Evolutionary conservation across 139 green algal genomes (phyloP), one percentile per base, ranked within the genome.

Genomic region (Haematococcus lacustris): DNA sequence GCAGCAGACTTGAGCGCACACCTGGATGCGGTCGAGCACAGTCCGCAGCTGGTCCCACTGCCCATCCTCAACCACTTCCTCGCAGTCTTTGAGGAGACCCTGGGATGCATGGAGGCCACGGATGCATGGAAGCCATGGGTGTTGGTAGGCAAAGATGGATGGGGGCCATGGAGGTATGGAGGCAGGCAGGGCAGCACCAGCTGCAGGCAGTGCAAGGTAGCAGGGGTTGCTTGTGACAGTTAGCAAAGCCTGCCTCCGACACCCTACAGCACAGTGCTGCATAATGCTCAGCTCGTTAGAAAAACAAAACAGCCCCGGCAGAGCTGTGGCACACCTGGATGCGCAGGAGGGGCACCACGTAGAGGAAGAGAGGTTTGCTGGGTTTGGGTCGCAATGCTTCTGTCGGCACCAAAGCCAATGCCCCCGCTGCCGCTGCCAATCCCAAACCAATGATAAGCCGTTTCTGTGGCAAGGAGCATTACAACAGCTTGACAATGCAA

Each of bases 381-480:
- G 89, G 89, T 43, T 81, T 76, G 0, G 78, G 51, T 9, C 78
- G 71, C 68, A 94, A 76, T 2, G 76, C 69, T 32, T 88, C 78
- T 2, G 88, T 93, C 39, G 88, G 88, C n/a, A 94, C 78, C 30
- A 92, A 64, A 2, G 88, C 86, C 71, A 93, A 87, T n/a, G n/a
- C n/a, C 0, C 82, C 88, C 1, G 43, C 68, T 38, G 86, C 39
- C 13, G 62, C 88, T 0, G 61, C 71, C 0, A 75, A 71, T 26
- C 69, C n/a, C 0, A 76, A 51, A 7, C 77, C 38, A 34, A 86
- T 87, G 2, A 93, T 63, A 5, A 87, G 57, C 35, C 92, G 64
- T 23, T 38, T 35, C 64, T 28, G 64, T 38, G 51, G 64, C 64
- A 68, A 47, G 62, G 23, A 38, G 37, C 21, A 9, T 37, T 64